Conservation (phyloP, 2,329 filamentous ascomycete species). For the Cladosporium velox region DNA sequence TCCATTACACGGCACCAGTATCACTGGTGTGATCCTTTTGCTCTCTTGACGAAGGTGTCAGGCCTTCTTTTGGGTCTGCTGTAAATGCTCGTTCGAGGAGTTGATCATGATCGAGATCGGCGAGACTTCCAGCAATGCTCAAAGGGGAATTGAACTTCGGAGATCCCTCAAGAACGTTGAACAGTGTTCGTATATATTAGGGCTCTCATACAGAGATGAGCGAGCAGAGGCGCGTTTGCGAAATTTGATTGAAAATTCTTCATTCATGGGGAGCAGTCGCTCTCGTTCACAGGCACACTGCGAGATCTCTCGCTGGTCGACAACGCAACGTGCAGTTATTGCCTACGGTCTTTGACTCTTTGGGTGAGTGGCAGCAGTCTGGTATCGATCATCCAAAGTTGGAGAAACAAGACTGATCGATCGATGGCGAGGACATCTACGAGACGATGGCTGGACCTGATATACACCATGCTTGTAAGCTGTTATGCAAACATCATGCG, state of each 20-base stretch:
- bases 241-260: background rate
- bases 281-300: background rate
- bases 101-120: background rate
- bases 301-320: background rate
- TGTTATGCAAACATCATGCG: background rate
- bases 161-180: background rate
- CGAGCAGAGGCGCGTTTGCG: background rate
- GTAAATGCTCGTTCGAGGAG: background rate
- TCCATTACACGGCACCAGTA: background rate
- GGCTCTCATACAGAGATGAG: background rate
- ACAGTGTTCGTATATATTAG: background rate
- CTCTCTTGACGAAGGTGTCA: background rate
- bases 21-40: background rate
- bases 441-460: background rate
- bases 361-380: background rate
- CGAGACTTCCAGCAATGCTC: background rate
- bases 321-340: background rate
- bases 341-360: background rate
- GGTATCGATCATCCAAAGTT: background rate
- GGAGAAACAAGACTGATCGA: background rate
- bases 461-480: background rate
- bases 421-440: background rate
- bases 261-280: background rate
- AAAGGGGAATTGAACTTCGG: background rate
- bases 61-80: background rate